These are phyloP conservation scores for Fraxinus latifolia DNA, from an alignment of 305 asterid genomes.

Conservation along the genomic window DNA sequence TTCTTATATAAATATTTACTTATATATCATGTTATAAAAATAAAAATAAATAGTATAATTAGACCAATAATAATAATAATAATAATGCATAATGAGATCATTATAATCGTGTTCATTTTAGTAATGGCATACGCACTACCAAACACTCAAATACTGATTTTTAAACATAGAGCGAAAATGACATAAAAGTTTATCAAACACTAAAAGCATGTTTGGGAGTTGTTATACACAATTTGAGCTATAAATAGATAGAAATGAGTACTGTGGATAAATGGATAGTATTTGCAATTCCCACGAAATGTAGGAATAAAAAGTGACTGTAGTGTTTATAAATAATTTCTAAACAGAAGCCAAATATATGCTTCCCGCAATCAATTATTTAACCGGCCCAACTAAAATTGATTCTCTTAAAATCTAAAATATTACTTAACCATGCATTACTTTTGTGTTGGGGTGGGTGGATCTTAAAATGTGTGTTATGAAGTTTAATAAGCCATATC, in stretches of 20 bases:
- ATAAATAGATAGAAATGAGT: not conserved
- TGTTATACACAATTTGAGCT: not conserved
- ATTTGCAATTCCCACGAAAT: not conserved
- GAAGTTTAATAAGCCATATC: not conserved
- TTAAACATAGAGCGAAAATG: not conserved
- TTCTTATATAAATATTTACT: not conserved
- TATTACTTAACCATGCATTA: not conserved
- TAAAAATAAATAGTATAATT: no score
- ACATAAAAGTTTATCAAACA: not conserved
- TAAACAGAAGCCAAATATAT: not conserved
- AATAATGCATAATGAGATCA: not conserved
- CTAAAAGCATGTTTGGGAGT: not conserved
- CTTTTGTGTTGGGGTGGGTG: not conserved
- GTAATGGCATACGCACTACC: not conserved
- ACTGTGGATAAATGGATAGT: not conserved
- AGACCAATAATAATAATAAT: not conserved
- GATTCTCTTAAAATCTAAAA: not conserved
- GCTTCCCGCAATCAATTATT: not conserved
- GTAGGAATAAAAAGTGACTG: not conserved
- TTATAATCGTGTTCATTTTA: no score
- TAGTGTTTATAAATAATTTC: no score
- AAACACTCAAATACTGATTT: not conserved
- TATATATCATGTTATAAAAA: not conserved
- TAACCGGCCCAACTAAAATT: not conserved
- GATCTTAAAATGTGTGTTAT: not conserved